These are phyloP conservation scores for Cladosporium sp. DNA, from an alignment of 2,329 filamentous ascomycete species.

Conservation along the genomic window DNA sequence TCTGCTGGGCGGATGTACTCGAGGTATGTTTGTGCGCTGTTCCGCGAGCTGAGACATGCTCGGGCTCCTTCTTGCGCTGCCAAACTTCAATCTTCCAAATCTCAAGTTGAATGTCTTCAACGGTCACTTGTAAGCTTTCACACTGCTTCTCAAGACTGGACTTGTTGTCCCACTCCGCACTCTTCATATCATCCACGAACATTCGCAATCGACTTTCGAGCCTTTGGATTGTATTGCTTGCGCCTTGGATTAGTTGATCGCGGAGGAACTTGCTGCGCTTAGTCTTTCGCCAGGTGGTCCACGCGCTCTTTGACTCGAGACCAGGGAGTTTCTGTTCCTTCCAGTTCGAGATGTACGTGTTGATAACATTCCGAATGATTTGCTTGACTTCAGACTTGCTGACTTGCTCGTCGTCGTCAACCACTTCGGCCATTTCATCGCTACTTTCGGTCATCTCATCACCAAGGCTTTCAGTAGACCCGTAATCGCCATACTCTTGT, in stretches of 20 bases:
- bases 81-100: slow-evolving; percentile 44
- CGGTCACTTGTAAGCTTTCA: slow-evolving; percentile 56
- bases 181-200: slow-evolving; percentile 49
- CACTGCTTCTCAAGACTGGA: slow-evolving; percentile 52
- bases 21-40: not conserved
- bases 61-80: slow-evolving; percentile 25
- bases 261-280: slow-evolving; percentile 39
- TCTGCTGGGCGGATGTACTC: not conserved
- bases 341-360: slow-evolving; percentile 44
- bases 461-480: slow-evolving; percentile 28
- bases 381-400: slow-evolving; percentile 44
- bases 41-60: slow-evolving; percentile 12
- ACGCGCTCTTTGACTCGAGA: slow-evolving; percentile 53
- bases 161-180: slow-evolving; percentile 37
- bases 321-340: slow-evolving; percentile 49
- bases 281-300: slow-evolving; percentile 57
- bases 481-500: too few species aligned
- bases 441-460: slow-evolving; percentile 40
- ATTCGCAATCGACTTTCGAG: slow-evolving; percentile 53
- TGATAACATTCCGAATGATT: slow-evolving; percentile 52
- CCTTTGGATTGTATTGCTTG: slow-evolving; percentile 39
- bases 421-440: slow-evolving; percentile 44
- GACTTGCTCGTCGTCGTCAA: slow-evolving; percentile 38
- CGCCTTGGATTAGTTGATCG: slow-evolving; percentile 40
- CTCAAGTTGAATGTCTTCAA: slow-evolving; percentile 56